phyloP scores from a whole-genome alignment of 345 rosid species.

The Gossypium mustelinum region DNA sequence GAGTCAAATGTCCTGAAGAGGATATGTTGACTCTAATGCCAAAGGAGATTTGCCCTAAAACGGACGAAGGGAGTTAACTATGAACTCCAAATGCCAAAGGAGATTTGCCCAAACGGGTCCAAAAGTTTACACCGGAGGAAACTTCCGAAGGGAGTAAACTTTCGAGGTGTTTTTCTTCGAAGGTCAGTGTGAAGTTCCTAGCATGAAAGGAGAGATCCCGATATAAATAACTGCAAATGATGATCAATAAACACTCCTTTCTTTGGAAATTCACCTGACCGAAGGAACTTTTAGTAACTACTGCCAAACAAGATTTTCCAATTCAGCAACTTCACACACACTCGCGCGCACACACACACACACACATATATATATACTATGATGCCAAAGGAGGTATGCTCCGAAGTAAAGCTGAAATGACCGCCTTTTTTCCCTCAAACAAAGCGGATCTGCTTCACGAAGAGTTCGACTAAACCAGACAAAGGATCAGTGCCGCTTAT shows the following conservation, averaged over 20 bases:
- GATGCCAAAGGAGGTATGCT: conserved; percentile 56
- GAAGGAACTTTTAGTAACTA: conserved; percentile 21
- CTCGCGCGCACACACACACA: too few relatives aligned
- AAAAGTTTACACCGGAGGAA: conserved; percentile 28
- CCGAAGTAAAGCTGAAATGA: conserved; percentile 21
- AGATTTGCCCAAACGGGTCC: conserved; percentile 43
- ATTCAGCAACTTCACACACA: conserved; percentile 16
- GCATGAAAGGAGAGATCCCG: conserved; percentile 45
- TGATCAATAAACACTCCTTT: conserved; percentile 23
- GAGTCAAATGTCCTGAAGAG: conserved; percentile 18
- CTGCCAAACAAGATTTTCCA: conserved; percentile 59
- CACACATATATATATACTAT: neutral
- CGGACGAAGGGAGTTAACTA: conserved; percentile 30
- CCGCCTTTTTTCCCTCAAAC: conserved; percentile 12
- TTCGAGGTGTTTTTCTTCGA: neutral
- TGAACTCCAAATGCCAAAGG: conserved; percentile 41
- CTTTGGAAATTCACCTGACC: conserved; percentile 25
- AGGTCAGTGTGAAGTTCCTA: conserved; percentile 26
- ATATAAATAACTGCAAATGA: conserved; percentile 24
- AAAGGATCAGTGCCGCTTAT: conserved; percentile 8
- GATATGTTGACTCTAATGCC: conserved; percentile 31
- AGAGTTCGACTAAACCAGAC: neutral
- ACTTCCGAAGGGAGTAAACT: conserved; percentile 22
- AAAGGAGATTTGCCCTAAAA: conserved; percentile 37
- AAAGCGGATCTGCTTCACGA: conserved; percentile 19